Conservation (phyloP, 495 filamentous ascomycete genomes). For the Sordaria brevicollis region DNA sequence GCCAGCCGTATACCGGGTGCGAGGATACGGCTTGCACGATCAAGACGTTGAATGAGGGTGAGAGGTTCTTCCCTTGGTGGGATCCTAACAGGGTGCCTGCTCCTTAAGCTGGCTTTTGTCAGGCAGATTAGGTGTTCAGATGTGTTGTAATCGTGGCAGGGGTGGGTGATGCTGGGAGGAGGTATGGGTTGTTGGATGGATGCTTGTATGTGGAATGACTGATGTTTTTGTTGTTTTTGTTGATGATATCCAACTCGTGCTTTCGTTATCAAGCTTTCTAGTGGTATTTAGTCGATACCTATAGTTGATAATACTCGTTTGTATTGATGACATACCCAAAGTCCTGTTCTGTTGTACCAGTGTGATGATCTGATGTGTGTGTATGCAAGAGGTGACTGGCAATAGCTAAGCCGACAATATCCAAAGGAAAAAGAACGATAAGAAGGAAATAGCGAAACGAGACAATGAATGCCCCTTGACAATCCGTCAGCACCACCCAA, state of each 20-base stretch:
- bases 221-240: background rate
- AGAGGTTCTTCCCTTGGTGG: slow-evolving; percentile 2
- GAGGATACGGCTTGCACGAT: slow-evolving; percentile 17
- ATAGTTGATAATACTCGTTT: background rate
- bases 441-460: background rate
- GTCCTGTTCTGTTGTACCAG: background rate
- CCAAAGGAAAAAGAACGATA: background rate
- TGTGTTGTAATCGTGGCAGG: background rate
- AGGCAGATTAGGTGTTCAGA: background rate
- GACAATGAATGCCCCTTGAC: background rate
- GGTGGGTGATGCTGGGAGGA: background rate
- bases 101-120: background rate
- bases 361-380: background rate
- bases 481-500: slow-evolving; percentile 73
- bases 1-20: slow-evolving; percentile 20
- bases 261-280: background rate
- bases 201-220: background rate
- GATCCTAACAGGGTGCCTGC: background rate
- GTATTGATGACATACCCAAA: background rate
- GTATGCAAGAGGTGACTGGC: background rate
- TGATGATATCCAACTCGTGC: background rate
- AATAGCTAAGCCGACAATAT: no score
- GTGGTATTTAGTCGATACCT: background rate
- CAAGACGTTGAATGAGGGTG: slow-evolving; percentile 15
- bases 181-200: background rate